These are phyloP conservation scores for Kwoniella botswanensis DNA, from an alignment of 768 basidiomycete genomes.

Conservation along the genomic window DNA sequence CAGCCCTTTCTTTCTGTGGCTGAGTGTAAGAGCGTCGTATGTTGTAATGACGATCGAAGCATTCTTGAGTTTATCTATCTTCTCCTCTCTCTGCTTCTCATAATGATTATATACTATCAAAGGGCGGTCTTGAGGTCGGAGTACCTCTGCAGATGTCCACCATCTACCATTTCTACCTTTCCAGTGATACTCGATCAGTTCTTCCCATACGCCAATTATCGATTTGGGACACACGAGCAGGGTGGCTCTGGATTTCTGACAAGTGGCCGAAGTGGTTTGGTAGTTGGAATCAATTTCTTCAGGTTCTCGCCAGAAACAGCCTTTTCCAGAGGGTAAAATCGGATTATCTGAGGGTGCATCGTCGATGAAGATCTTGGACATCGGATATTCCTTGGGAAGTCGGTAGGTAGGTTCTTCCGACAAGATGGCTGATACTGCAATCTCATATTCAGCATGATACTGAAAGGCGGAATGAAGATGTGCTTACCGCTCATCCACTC, in stretches of 20 bases:
- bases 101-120: conserved; percentile 4
- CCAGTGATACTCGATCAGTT: conserved; percentile 12
- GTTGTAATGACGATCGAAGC: conserved; percentile 9
- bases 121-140: neutral
- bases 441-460: neutral
- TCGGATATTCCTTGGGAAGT: conserved; percentile 1
- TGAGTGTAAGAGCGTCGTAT: neutral
- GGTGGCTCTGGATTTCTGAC: neutral
- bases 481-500: neutral
- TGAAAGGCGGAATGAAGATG: neutral
- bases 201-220: neutral
- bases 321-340: neutral
- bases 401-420: conserved; percentile 1
- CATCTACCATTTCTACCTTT: neutral
- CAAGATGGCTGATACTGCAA: neutral
- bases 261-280: neutral
- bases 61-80: neutral
- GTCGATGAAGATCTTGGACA: conserved; percentile 7
- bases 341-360: neutral
- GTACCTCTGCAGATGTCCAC: neutral
- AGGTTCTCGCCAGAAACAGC: neutral
- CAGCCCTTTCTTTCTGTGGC: neutral
- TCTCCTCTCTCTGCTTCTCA: neutral
- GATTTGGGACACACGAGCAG: conserved; percentile 16
- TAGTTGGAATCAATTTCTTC: neutral